phyloP scores from a whole-genome alignment of 2,329 filamentous ascomycete species.

The Sporothrix euskadiensis region DNA sequence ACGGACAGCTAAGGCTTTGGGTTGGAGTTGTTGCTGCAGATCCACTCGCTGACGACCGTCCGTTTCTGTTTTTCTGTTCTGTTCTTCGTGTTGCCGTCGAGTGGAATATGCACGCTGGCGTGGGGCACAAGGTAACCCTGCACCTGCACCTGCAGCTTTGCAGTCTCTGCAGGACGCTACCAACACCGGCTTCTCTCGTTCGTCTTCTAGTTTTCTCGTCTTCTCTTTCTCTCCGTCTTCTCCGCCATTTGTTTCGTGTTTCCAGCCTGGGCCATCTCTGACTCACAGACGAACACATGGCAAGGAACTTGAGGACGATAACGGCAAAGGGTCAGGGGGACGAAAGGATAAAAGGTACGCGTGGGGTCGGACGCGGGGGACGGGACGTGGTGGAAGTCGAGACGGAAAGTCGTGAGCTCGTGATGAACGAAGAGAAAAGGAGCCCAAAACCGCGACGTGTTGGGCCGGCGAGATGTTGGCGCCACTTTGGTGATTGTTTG shows the following conservation, averaged over 20 bases:
- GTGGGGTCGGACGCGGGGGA: conserved; percentile 13
- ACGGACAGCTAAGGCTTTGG: conserved; percentile 22
- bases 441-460: conserved; percentile 6
- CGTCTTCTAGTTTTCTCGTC: no score
- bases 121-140: neutral
- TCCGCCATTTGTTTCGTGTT: neutral
- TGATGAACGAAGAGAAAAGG: neutral
- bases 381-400: neutral
- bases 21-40: conserved; percentile 28
- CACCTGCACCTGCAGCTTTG: neutral
- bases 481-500: conserved; percentile 23
- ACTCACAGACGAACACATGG: conserved; percentile 27
- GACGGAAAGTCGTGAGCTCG: no score
- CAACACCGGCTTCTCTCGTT: neutral
- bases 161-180: neutral
- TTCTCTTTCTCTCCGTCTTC: neutral
- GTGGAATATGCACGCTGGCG: neutral
- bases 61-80: neutral
- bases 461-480: conserved; percentile 16
- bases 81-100: neutral
- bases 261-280: conserved; percentile 15
- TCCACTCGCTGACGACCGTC: conserved; percentile 30
- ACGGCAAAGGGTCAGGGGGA: neutral
- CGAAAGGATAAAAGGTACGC: neutral
- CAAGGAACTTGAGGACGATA: neutral